Base-by-base conservation (phyloP, 2,329 filamentous ascomycete genomes). In the Tolypocladium nubicola region DNA sequence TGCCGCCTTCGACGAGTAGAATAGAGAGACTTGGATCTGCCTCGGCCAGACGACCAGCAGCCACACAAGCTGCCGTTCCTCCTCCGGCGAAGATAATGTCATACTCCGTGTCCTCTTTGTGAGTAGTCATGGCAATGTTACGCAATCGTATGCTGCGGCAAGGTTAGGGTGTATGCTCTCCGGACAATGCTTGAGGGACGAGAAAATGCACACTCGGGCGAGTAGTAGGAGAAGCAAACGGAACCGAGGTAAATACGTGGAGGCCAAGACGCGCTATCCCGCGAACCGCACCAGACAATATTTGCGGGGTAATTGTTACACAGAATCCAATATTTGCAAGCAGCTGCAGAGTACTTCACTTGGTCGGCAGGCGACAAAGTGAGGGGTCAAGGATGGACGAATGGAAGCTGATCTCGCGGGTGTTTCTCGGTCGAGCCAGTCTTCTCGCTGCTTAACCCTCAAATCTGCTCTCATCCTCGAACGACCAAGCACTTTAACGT, bases 1-100 rank as follows among this genome's bases (percentile, higher is more conserved):
- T 59, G 4, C 68, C 69, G 40, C 59, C 60, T 52, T 71, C 68
- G 37, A 70, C 58, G 30, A 70, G 40, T 2, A 64, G 59, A 9
- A 69, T 66, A 1, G 63, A 64, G 14, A 69, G 45, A n/a, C 49
- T 55, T 0, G 68, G 63, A 35, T 67, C 60, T 4, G 63, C 63
- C 45, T 66, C 59, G 5, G 66, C 62, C 0, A 70, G 60, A 4
- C 68, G 60, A 4, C 63, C 60, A 6, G 68, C 67, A 3, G 63
- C 57, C 13, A 69, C 61, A 35, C 66, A 67, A 26, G 64, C 67
- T 4, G 64, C 60, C 1, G 63, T 64, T 40, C 68, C 68, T 6
- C 67, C 63, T n/a, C 64, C 64, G 3, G 59, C 65, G 21, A 66
- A 58, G 26, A 66, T 61, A 19, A 66, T 52, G 11, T 66, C 64